Evolutionary conservation across 768 basidiomycete genomes (phyloP).

Genomic region (Dioszegia crocea): DNA sequence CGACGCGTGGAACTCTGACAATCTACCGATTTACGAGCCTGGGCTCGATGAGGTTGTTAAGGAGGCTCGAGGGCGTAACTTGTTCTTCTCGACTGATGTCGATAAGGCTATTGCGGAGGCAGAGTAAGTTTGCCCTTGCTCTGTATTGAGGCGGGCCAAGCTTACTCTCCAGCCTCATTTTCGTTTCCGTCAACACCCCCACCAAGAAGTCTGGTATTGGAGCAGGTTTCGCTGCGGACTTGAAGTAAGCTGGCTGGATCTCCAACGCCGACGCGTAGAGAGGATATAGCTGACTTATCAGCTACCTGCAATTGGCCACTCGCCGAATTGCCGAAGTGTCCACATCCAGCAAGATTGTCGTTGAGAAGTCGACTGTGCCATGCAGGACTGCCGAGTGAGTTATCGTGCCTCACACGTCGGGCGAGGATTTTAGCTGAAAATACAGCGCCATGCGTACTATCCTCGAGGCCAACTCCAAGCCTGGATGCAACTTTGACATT

Average conservation of each 20-base stretch:
- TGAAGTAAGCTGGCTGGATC: conserved; percentile 81
- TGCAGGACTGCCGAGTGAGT: conserved; percentile 84
- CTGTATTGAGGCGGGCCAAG: not conserved
- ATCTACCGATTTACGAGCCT: conserved; percentile 96
- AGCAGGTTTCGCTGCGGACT: conserved; percentile 95
- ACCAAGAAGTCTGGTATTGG: conserved; percentile 98
- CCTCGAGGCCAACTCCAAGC: conserved; percentile 94
- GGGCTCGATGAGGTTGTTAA: conserved; percentile 89
- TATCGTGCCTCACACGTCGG: not conserved
- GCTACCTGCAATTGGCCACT: conserved; percentile 95
- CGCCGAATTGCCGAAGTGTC: conserved; percentile 92
- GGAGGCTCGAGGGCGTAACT: conserved; percentile 81
- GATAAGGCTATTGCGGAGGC: conserved; percentile 89
- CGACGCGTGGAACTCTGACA: conserved; percentile 86
- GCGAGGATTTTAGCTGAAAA: not conserved
- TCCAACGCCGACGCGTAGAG: no score
- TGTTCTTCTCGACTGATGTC: conserved; percentile 95
- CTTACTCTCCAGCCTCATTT: conserved; percentile 62
- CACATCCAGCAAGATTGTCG: conserved; percentile 89
- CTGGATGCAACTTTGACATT: conserved; percentile 88
- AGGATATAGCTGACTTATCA: conserved; percentile 52
- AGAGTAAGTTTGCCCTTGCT: conserved; percentile 55
- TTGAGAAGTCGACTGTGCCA: conserved; percentile 98
- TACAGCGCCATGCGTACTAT: conserved; percentile 88
- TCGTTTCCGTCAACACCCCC: conserved; percentile 97